Evolutionary conservation across 305 asterid genomes (phyloP).

Genomic region (Vinca major): DNA sequence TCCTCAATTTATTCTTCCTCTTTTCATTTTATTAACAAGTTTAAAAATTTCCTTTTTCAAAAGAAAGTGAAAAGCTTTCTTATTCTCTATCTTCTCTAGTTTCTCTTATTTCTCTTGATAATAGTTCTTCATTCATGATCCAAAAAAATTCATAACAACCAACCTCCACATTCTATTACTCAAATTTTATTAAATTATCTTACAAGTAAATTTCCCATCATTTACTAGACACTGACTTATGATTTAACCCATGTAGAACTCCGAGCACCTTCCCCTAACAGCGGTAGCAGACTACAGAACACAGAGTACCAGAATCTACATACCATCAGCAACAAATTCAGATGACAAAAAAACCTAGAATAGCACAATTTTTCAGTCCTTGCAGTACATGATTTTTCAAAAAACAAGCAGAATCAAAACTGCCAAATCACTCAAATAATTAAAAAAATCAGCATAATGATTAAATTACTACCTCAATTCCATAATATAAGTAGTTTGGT

Average conservation of each 20-base stretch:
- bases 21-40: too few species aligned
- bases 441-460: not conserved
- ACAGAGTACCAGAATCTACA: not conserved
- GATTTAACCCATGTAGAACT: not conserved
- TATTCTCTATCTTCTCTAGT: not conserved
- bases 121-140: not conserved
- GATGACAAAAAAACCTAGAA: not conserved
- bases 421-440: not conserved
- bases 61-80: not conserved
- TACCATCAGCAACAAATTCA: not conserved
- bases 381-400: not conserved
- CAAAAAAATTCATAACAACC: not conserved
- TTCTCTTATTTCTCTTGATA: not conserved
- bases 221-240: not conserved
- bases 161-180: too few species aligned
- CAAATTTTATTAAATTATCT: too few species aligned
- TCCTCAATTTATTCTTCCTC: not conserved
- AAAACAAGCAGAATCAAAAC: not conserved
- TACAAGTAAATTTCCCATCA: too few species aligned
- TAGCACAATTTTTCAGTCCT: too few species aligned
- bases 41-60: not conserved
- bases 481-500: too few species aligned
- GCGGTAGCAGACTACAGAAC: not conserved
- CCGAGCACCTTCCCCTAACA: not conserved
- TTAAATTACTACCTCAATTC: not conserved